Base-by-base conservation (phyloP, 2,329 filamentous ascomycete species). In the Cordyceps cateniannulata region DNA sequence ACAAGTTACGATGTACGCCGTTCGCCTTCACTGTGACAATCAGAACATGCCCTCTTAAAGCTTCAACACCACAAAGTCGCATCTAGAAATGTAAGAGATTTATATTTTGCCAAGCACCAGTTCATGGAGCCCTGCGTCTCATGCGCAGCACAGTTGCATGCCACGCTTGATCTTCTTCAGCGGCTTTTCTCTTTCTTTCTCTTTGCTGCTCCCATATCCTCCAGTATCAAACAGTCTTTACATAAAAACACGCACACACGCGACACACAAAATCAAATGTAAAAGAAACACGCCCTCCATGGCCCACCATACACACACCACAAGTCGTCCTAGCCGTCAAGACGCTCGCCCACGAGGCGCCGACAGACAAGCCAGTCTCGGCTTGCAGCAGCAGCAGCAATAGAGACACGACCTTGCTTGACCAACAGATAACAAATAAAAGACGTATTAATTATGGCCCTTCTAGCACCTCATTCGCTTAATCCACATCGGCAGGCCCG, bases 401-500 rank as follows among this genome's bases (percentile, higher is more conserved):
- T n/a, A 6, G 20, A 40, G 29, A 59, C n/a, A 25, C 14, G 35
- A 10, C 24, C 38, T 32, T 45, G 56, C 49, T 42, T 35, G 29
- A 48, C 58, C 58, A 53, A 53, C 24, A 48, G 40, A 53, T 47
- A 60, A 60, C 49, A 60, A 60, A 60, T 60, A 50, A 60, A 60
- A 60, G 58, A 60, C 58, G 58, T 53, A 60, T 60, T 60, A 60
- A 53, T 60, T 60, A 60, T 53, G 58, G 58, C 49, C 58, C 49
- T 48, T 60, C 58, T 53, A 60, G 58, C 58, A 60, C 49, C 58
- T 54, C 58, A 32, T 44, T 25, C 58, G 49, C 58, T 60, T 38
- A 60, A 29, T 48, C 58, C 58, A 60, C 58, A 54, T 54, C 49
- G 8, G 58, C 58, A 53, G 42, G 27, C 45, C 49, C 49, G 32